Base-by-base conservation (phyloP, 169 alveolate species). In the Plasmodium yoelii region DNA sequence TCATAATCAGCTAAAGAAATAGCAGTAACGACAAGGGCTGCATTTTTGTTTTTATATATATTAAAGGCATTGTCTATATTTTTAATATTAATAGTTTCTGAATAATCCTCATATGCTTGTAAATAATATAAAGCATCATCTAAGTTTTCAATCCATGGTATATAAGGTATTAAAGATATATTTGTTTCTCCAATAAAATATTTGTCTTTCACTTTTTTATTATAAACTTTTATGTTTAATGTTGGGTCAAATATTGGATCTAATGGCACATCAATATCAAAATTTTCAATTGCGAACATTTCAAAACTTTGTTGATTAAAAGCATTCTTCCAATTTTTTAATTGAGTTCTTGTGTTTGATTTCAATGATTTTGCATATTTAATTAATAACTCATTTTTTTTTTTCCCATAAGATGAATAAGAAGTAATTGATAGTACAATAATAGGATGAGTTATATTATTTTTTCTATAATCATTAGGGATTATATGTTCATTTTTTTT, bases 201-300 rank as follows among this genome's bases (percentile, higher is more conserved):
- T 55, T 93, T 90, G 28, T 93, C 93, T 71, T 94, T 94, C 19
- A 86, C 28, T 70, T 88, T 74, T 18, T 94, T 89, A 68, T 94
- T 95, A 69, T 92, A 94, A 15, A 94, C 95, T 67, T 90, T 88
- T n/a, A 95, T 87, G 63, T 94, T 94, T 44, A 96, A 87, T 55
- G 72, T 93, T 7, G 98, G 98, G 87, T 96, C 97, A 86, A 77
- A 96, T 18, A 96, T 71, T 6, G 97, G 97, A 56, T 95, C 97
- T 22, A 93, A 75, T 13, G 98, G 98, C 44, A 95, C 69, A 91
- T 94, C 93, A 56, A 96, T 92, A 12, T 94, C 93, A 22, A 94
- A 56, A 34, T 93, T 49, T 42, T 87, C 95, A 39, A 94, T 95
- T 24, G 95, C 90, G 51, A 96, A 95, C 82, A 96, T 92, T 93